A percentile compares a stretch with the other conserved stretches of the same genome.
Evolutionary conservation across 2,329 filamentous ascomycete species (phyloP).

Genomic region (Aspergillus sp.): DNA sequence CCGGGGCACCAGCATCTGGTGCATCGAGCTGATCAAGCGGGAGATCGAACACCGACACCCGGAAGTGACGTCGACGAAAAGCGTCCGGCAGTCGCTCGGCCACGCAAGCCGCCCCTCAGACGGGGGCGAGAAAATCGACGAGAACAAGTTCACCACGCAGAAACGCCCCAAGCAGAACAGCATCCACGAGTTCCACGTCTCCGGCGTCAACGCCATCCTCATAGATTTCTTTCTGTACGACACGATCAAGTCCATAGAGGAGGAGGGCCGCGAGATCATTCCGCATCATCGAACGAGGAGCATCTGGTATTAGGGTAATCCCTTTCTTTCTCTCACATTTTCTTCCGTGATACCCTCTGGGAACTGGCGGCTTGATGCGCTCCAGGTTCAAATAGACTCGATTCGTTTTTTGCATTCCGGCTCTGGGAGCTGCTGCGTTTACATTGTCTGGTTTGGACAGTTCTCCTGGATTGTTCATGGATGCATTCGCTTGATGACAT

Average conservation of each 20-base stretch:
- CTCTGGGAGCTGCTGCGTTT: not conserved
- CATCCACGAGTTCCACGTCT: constrained; percentile 3
- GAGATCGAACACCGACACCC: constrained; percentile 70
- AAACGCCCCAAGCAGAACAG: constrained; percentile 11
- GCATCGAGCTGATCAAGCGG: constrained; percentile 74
- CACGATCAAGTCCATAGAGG: constrained; percentile 77
- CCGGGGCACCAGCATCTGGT: constrained; percentile 91
- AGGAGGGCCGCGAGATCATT: constrained; percentile 44
- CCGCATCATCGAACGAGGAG: constrained; percentile 85
- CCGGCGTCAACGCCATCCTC: constrained; percentile 68
- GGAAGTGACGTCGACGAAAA: constrained; percentile 44
- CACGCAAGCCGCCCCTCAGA: constrained; percentile 3
- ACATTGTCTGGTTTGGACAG: not conserved
- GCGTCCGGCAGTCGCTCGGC: constrained; percentile 1
- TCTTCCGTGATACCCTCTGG: constrained; percentile 1
- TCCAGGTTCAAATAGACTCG: not conserved
- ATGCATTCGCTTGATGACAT: not conserved
- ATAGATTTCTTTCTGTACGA: constrained; percentile 98
- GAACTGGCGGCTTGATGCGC: not conserved
- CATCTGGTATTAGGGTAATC: constrained; percentile 68
- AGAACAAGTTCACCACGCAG: constrained; percentile 9
- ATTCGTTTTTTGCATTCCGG: not conserved
- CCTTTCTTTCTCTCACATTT: not conserved
- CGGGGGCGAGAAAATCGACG: constrained; percentile 6
- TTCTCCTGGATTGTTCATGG: not conserved